A percentile compares a stretch with the other conserved stretches of the same genome.
These are phyloP conservation scores for Biscogniauxia sp. DNA, from an alignment of 2,329 filamentous ascomycete genomes.

Conservation along the genomic window DNA sequence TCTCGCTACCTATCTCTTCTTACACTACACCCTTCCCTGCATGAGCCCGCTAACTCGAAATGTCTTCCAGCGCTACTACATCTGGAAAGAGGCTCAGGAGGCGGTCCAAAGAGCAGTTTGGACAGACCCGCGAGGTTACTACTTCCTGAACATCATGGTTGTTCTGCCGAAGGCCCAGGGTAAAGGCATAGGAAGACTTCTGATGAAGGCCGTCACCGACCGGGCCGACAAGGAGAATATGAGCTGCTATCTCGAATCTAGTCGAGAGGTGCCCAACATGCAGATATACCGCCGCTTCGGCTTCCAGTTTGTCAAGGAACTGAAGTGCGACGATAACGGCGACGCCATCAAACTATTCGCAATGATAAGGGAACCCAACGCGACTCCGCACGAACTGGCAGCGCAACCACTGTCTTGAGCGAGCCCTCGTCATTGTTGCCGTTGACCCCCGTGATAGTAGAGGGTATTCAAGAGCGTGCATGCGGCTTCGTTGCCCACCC, in stretches of 20 bases:
- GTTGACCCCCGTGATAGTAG: neutral
- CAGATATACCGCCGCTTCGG: conserved; percentile 69
- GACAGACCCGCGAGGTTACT: conserved; percentile 66
- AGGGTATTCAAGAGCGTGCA: neutral
- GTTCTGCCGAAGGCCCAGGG: conserved; percentile 65
- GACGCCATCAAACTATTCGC: conserved; percentile 52
- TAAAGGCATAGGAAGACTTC: conserved; percentile 60
- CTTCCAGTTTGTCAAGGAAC: conserved; percentile 62
- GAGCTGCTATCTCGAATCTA: conserved; percentile 70
- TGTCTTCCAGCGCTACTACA: conserved; percentile 57
- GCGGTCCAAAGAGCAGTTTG: conserved; percentile 61
- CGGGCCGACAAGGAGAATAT: conserved; percentile 63
- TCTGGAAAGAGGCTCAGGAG: conserved; percentile 68
- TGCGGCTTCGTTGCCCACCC: neutral
- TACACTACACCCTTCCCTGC: neutral
- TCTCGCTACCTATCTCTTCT: conserved; percentile 1
- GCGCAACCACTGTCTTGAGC: neutral
- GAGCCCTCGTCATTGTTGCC: neutral
- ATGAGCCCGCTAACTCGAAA: conserved; percentile 16
- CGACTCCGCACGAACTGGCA: conserved; percentile 16
- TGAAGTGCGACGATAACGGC: conserved; percentile 64
- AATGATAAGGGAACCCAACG: conserved; percentile 44
- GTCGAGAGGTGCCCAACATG: conserved; percentile 65
- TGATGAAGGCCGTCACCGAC: conserved; percentile 63
- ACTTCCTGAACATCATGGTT: conserved; percentile 74